Evolutionary conservation across 306 rosid species (phyloP), one percentile per base, ranked within the genome.

Genomic region (Rosa lucieae): DNA sequence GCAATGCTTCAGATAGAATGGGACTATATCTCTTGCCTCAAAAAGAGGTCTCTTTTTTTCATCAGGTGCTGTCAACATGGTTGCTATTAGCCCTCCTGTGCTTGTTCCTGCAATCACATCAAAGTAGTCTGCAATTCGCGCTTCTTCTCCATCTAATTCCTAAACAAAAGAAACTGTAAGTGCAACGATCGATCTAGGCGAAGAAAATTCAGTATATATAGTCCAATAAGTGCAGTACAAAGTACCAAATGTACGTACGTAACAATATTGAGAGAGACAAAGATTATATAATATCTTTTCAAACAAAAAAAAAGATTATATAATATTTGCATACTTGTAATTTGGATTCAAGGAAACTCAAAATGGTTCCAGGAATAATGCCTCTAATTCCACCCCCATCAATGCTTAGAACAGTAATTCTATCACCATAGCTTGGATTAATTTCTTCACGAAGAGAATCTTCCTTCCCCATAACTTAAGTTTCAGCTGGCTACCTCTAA

Each of bases 71-170:
- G 82, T 23, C 49, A 84, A 66, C 87, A 84, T 84, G 68, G 79
- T 81, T 40, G 77, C 12, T 47, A 80, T 77, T 3, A 84, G 73
- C 20, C 87, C 87, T 39, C 82, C 79, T 1, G 87, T 77, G 72
- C 87, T 80, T 10, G 87, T 84, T 67, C 87, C 77, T 18, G 84
- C 51, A 23, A 80, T 80, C 29, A 84, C 79, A 49, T 84, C 84
- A 12, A 84, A 80, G 76, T 80, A 80, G 65, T 80, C 87, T 2
- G 79, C 87, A 21, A 84, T 67, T 49, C 84, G 52, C 12, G 68
- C 77, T 17, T 80, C 80, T 65, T 76, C 29, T 17, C 87, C 84
- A 18, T 84, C 84, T 10, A 80, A 13, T 61, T 72, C 72, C 87
- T 84, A 55, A 40, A 23, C 49, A 53, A 10, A n/a, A 65, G 44